These are phyloP conservation scores for Rhodotorula babjevae DNA, from an alignment of 768 basidiomycete genomes.

Conservation along the genomic window DNA sequence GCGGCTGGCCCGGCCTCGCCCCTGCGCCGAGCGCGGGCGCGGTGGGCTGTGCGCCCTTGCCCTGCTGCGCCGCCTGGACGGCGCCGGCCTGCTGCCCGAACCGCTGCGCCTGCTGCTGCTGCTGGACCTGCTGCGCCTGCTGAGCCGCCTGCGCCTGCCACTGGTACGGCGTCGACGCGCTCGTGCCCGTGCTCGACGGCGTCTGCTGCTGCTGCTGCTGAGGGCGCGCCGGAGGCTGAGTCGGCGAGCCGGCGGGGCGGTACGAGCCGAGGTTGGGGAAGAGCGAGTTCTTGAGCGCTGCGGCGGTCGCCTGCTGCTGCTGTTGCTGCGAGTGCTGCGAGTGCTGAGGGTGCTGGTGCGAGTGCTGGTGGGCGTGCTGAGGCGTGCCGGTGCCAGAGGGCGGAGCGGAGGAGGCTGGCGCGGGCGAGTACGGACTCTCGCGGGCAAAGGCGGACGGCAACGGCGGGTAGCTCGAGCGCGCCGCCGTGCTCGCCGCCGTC, in stretches of 20 bases:
- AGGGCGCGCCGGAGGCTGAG: not conserved
- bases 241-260: not conserved
- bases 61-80: not conserved
- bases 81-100: not conserved
- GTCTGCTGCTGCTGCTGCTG: not conserved
- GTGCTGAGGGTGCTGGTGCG: not conserved
- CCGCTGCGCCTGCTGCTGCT: not conserved
- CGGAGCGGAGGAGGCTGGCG: not conserved
- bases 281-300: not conserved
- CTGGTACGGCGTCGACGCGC: not conserved
- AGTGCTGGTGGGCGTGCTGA: not conserved
- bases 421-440: conserved; percentile 34
- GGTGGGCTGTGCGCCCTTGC: not conserved
- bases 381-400: not conserved
- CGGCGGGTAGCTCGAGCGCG: conserved; percentile 27
- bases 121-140: conserved; percentile 1
- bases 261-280: not conserved
- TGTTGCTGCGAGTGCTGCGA: not conserved
- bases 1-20: not conserved
- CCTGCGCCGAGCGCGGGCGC: not conserved
- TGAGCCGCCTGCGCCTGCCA: conserved; percentile 3
- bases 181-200: not conserved
- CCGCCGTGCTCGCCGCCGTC: not conserved
- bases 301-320: not conserved
- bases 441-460: conserved; percentile 34